Percentiles rank a stretch among this genome's conserved stretches.
Evolutionary conservation across 192 early-diverging fungal species (phyloP).

Genomic region (Allomyces arbusculus): DNA sequence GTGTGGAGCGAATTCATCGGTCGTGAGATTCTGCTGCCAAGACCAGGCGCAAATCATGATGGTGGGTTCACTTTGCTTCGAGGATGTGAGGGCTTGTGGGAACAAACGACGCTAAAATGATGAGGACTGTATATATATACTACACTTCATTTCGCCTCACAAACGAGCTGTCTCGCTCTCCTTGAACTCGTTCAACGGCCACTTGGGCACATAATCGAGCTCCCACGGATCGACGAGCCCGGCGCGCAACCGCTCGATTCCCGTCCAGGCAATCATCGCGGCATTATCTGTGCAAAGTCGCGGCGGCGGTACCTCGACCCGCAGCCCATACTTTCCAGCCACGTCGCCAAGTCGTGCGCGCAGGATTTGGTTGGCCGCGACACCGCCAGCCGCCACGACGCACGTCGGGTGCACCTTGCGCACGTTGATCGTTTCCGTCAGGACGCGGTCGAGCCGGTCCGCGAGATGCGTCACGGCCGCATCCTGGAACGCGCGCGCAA

Average conservation of each 20-base stretch:
- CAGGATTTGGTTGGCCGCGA: conserved; percentile 1
- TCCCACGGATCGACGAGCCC: conserved; percentile 48
- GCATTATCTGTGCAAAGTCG: conserved; percentile 61
- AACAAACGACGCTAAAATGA: too few species aligned
- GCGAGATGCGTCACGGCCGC: not conserved
- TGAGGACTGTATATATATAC: too few species aligned
- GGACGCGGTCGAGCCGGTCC: not conserved
- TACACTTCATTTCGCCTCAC: too few species aligned
- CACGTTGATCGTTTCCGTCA: not conserved
- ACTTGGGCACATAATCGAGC: conserved; percentile 50
- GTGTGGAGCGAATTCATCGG: too few species aligned
- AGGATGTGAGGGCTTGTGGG: not conserved
- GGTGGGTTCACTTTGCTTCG: not conserved
- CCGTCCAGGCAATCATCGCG: conserved; percentile 70
- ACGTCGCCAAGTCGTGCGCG: conserved; percentile 18
- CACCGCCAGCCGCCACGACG: conserved; percentile 28
- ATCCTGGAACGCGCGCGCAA: not conserved
- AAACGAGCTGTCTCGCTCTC: not conserved
- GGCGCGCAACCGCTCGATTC: conserved; percentile 41
- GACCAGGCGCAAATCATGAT: too few species aligned
- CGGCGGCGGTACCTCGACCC: conserved; percentile 53
- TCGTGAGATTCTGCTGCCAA: too few species aligned
- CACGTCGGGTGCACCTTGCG: not conserved
- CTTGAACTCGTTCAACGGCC: conserved; percentile 42
- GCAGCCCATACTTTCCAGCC: conserved; percentile 11